Evolutionary conservation across 257 asterid species (phyloP).

Genomic region (Solanum pimpinellifolium): DNA sequence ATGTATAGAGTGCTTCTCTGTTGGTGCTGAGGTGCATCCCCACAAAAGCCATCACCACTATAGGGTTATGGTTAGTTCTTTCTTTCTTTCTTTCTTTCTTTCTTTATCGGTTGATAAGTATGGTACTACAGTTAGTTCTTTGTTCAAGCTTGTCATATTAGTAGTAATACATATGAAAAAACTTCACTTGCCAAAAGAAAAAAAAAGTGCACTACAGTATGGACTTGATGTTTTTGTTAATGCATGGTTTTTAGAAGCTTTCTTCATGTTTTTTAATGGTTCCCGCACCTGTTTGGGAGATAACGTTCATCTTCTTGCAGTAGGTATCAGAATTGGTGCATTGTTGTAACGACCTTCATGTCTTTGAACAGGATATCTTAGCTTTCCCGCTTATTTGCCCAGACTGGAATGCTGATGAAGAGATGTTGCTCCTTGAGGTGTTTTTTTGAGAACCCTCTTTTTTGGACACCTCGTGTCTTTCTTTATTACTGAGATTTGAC

Average conservation of each 20-base stretch:
- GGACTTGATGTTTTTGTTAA: neutral
- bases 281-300: neutral
- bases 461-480: neutral
- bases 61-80: conserved; percentile 67
- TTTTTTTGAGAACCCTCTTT: neutral
- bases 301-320: neutral
- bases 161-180: neutral
- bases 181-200: neutral
- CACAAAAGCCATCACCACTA: conserved; percentile 70
- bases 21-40: conserved; percentile 82
- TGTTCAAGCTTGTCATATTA: neutral
- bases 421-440: conserved; percentile 86
- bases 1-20: conserved; percentile 84
- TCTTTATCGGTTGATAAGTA: neutral
- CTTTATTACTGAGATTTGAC: neutral
- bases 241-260: neutral
- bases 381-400: conserved; percentile 75
- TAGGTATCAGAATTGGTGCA: neutral
- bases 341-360: conserved; percentile 10
- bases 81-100: neutral
- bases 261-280: neutral
- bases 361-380: conserved; percentile 47
- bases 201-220: neutral
- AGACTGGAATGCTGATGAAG: conserved; percentile 92
- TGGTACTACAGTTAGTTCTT: neutral